phyloP scores from a whole-genome alignment of 2,329 filamentous ascomycete genomes.

The Fusarium brachygibbosum region DNA sequence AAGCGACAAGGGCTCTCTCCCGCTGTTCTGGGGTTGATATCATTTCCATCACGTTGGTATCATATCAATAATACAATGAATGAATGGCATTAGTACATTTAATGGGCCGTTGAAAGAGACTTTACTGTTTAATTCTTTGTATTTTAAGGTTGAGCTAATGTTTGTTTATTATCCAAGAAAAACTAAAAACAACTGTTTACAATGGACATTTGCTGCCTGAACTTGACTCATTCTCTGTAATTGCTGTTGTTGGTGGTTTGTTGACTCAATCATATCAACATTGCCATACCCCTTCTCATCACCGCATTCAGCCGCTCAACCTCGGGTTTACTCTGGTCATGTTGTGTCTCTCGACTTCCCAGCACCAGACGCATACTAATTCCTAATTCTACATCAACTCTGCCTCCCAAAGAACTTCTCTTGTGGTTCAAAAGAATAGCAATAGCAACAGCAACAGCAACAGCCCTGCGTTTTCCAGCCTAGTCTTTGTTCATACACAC shows the following conservation, averaged over 20 bases:
- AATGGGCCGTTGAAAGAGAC: not conserved
- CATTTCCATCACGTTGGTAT: slow-evolving; percentile 9
- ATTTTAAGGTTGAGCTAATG: not conserved
- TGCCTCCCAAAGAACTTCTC: not conserved
- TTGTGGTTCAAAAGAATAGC: not conserved
- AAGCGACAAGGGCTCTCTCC: slow-evolving; percentile 27
- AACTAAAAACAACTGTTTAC: not conserved
- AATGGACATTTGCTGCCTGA: slow-evolving; percentile 11
- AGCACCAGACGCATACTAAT: not conserved
- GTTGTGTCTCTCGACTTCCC: slow-evolving; percentile 11
- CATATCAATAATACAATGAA: slow-evolving; percentile 8
- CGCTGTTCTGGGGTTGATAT: slow-evolving; percentile 11
- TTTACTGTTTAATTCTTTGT: not conserved
- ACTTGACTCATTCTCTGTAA: slow-evolving; percentile 20
- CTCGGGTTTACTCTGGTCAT: slow-evolving; percentile 18
- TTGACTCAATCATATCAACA: slow-evolving; percentile 9
- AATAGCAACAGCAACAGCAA: not conserved
- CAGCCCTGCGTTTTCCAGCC: not conserved
- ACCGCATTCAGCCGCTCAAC: slow-evolving; percentile 27
- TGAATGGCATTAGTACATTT: not conserved
- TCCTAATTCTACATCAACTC: not conserved
- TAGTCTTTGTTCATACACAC: slow-evolving; percentile 17
- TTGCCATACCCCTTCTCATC: slow-evolving; percentile 3
- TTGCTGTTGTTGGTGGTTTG: slow-evolving; percentile 7
- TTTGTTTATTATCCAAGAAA: not conserved